phyloP scores from a whole-genome alignment of 768 basidiomycete species.

The Lactarius tabidus region DNA sequence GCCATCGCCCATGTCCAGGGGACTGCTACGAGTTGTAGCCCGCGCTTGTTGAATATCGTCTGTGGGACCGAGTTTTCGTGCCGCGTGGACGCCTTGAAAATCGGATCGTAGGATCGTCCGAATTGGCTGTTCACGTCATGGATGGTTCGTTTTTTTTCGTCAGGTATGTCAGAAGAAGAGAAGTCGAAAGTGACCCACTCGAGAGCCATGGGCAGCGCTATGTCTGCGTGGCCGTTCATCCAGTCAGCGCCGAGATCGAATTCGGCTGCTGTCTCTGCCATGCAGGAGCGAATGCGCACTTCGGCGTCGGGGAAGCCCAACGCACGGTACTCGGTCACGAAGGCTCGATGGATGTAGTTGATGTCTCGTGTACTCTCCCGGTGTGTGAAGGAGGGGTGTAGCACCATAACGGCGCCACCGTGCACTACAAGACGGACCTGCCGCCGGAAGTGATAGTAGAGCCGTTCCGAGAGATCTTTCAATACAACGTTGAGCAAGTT shows the following conservation, averaged over 20 bases:
- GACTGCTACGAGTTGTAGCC: constrained; percentile 55
- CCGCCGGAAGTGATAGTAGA: constrained; percentile 43
- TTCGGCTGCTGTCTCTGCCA: constrained; percentile 49
- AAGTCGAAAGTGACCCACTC: constrained; percentile 44
- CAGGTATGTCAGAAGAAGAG: background rate
- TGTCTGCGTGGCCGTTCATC: constrained; percentile 75
- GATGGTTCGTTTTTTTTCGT: background rate
- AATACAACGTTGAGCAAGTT: background rate
- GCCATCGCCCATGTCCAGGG: constrained; percentile 71
- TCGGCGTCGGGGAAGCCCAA: constrained; percentile 50
- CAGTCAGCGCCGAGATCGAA: constrained; percentile 58
- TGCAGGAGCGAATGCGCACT: constrained; percentile 51
- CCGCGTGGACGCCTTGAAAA: constrained; percentile 48
- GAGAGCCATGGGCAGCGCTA: constrained; percentile 60
- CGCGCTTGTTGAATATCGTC: constrained; percentile 56
- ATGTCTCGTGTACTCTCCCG: constrained; percentile 58
- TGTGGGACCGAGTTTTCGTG: constrained; percentile 38
- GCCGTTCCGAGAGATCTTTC: constrained; percentile 45
- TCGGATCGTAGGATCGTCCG: constrained; percentile 48
- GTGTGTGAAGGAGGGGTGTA: constrained; percentile 47
- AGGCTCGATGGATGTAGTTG: constrained; percentile 62
- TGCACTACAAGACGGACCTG: constrained; percentile 62
- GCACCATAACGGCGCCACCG: constrained; percentile 71
- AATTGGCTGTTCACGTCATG: constrained; percentile 26
- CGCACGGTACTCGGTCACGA: constrained; percentile 50